Evolutionary conservation across 192 early-diverging fungal species (phyloP).

Genomic region (Rhizoclosmatium sp.): DNA sequence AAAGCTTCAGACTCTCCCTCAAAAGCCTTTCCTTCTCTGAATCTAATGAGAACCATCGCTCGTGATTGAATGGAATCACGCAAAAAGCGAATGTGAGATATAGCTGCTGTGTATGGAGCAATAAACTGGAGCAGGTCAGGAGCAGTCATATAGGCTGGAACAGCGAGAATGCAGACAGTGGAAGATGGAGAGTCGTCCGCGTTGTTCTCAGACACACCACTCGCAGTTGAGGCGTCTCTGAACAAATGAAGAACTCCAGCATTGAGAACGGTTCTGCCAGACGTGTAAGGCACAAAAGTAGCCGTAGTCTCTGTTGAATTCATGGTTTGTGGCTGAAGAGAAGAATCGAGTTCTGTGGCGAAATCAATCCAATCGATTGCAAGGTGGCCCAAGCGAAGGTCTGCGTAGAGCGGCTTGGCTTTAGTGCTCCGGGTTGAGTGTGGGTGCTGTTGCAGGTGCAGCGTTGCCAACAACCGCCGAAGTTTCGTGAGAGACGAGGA

Average conservation of each 20-base stretch:
- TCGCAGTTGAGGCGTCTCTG: conserved; percentile 50
- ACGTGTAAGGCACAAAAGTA: conserved; percentile 43
- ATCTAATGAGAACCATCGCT: conserved; percentile 88
- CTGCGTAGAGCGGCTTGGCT: not conserved
- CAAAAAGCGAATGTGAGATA: conserved; percentile 75
- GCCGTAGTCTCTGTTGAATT: not conserved
- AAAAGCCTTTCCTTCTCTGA: conserved; percentile 59
- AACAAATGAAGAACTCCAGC: conserved; percentile 74
- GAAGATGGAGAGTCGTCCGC: not conserved
- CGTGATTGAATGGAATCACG: conserved; percentile 84
- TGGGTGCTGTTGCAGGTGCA: not conserved
- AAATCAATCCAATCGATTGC: conserved; percentile 21
- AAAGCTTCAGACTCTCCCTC: conserved; percentile 67
- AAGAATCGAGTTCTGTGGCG: not conserved
- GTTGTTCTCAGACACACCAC: not conserved
- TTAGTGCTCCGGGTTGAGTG: not conserved
- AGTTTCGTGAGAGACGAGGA: conserved; percentile 10
- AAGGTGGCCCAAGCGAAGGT: conserved; percentile 10
- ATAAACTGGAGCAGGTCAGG: conserved; percentile 90
- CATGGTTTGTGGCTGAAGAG: not conserved
- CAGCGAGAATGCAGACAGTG: conserved; percentile 78
- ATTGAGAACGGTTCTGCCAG: conserved; percentile 52
- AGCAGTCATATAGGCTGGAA: conserved; percentile 88
- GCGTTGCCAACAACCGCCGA: not conserved
- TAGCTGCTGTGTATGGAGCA: conserved; percentile 68